Evolutionary conservation across 768 basidiomycete species (phyloP), one percentile per base, ranked within the genome.

Genomic region (Gelatoporia subvermispora): DNA sequence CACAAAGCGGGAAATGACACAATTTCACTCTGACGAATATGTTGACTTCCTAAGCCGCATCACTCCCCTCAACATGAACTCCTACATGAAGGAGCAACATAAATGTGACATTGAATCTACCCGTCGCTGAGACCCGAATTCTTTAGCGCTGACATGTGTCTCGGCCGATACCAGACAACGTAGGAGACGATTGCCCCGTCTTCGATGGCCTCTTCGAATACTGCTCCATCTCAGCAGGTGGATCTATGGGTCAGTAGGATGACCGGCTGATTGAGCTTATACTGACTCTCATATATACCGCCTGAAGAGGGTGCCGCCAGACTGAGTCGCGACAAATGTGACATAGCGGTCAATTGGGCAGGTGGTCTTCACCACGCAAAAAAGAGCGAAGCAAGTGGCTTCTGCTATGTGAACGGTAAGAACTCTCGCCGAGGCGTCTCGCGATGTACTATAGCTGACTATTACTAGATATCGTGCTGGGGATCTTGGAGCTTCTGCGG

Each of bases 301-400:
- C 28, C 28, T 31, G 28, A 53, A 97, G 94, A 97, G 91, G 96
- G 96, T 39, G 96, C 96, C 35, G 94, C 96, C 8, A 78, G 95
- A 25, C 69, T 98, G 16, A 95, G 92, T 58, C 76, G 94, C 51
- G 93, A 97, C 68, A 97, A 98, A 65, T 97, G 94, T 65, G 96
- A 99, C 65, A 98, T 98, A 57, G 96, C 96, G 3, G 83, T 99
- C 47, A 99, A 99, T 62, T 99, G 96, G 96, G 95, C 96, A 8
- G 96, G 96, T 13, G 96, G 96, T 15, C 73, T 99, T 39, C 96
- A 99, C 65, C 96, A 99, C 63, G 93, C 96, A 2, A 99, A 98
- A 72, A 99, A 98, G 74, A 92, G 93, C 38, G 96, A 99, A 70
- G 96, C 96, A 0, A 94, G 91, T 58, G 96, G 96, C 1, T 99